Percentiles rank a stretch among this genome's conserved stretches.
phyloP scores from a whole-genome alignment of 345 rosid genomes.

The Lenwebbia sp. region DNA sequence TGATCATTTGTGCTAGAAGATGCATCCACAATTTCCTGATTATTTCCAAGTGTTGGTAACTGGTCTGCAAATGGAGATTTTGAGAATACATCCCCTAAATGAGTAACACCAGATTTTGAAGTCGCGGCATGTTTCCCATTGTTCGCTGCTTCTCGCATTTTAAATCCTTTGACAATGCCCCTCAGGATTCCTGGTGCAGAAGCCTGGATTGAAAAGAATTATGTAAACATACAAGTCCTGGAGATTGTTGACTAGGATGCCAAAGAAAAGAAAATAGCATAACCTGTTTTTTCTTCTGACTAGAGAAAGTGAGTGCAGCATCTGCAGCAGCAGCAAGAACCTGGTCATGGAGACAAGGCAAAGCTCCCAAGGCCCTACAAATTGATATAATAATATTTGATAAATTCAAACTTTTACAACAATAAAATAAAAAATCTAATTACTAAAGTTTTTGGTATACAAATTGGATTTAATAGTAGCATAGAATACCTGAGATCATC shows the following conservation, averaged over 20 bases:
- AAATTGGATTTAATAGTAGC: not conserved
- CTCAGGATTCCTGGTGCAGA: constrained; percentile 38
- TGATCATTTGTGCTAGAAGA: constrained; percentile 10
- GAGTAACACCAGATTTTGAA: constrained; percentile 13
- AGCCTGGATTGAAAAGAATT: constrained; percentile 31
- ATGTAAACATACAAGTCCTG: not conserved
- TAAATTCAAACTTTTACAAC: not conserved
- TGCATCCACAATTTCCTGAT: constrained; percentile 31
- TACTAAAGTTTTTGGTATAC: not conserved
- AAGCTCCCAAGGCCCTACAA: constrained; percentile 61
- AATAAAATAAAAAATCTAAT: not conserved
- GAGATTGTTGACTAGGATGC: not conserved
- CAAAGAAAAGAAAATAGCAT: constrained; percentile 1
- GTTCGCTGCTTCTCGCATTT: constrained; percentile 21
- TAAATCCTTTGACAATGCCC: constrained; percentile 46
- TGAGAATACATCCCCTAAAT: constrained; percentile 56
- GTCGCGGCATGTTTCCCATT: constrained; percentile 15
- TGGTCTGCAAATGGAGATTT: constrained; percentile 27
- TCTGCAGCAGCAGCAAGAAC: constrained; percentile 71
- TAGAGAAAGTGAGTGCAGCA: constrained; percentile 31
- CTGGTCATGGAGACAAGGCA: constrained; percentile 69
- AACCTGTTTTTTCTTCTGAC: constrained; percentile 31
- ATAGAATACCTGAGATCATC: constrained; percentile 44
- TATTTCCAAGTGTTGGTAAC: not conserved
- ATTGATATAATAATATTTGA: not conserved